Evolutionary conservation across 768 basidiomycete genomes (phyloP).

Genomic region (Leccinum incarnatum): DNA sequence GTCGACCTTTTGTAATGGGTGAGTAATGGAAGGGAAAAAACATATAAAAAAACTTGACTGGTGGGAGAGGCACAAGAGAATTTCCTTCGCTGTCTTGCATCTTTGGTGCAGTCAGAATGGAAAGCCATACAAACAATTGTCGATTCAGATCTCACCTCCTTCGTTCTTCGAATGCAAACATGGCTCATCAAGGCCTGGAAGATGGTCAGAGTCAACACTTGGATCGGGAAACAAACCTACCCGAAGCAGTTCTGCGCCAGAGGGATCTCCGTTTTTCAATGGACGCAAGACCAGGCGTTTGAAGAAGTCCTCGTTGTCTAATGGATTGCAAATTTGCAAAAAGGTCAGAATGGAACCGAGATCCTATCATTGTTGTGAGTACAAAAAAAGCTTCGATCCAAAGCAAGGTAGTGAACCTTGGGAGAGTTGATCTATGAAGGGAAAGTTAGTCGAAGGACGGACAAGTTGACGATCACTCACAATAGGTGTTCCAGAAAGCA

Average conservation of each 20-base stretch:
- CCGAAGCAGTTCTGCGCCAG: conserved; percentile 67
- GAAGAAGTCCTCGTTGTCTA: conserved; percentile 83
- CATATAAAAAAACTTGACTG: conserved; percentile 36
- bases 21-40: background rate
- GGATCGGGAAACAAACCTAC: conserved; percentile 37
- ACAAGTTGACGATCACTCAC: conserved; percentile 43
- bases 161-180: conserved; percentile 77
- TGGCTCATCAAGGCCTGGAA: conserved; percentile 72
- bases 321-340: conserved; percentile 77
- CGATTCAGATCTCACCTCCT: conserved; percentile 52
- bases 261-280: conserved; percentile 61
- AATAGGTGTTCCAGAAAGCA: conserved; percentile 84
- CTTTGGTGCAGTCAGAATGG: conserved; percentile 36
- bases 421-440: conserved; percentile 71
- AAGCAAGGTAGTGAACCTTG: conserved; percentile 38
- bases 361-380: conserved; percentile 48
- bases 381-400: background rate
- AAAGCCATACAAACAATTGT: background rate
- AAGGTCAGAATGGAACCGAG: conserved; percentile 85
- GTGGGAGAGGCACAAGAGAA: conserved; percentile 70
- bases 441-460: background rate
- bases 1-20: conserved; percentile 53
- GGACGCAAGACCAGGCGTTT: conserved; percentile 77
- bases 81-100: conserved; percentile 84
- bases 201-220: conserved; percentile 5